Base-by-base conservation (phyloP, 1,284 basidiomycete genomes). In the Sporisorium sorghi region DNA sequence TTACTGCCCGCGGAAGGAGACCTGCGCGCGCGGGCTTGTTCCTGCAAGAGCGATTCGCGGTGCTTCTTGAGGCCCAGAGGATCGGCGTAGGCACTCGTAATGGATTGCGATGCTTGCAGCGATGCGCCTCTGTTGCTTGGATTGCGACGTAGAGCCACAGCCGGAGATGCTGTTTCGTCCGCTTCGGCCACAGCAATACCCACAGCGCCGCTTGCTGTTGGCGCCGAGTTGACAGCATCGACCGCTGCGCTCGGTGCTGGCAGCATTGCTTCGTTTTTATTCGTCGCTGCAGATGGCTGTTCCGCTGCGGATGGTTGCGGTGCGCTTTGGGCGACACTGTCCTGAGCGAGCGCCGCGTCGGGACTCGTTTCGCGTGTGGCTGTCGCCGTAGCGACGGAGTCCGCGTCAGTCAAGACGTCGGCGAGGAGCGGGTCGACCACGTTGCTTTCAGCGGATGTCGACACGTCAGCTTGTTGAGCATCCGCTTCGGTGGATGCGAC, bases 1-100 rank as follows among this genome's bases (percentile, higher is more conserved):
- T 33, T 42, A 39, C 73, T 75, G 55, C 58, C 53, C 9, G 35
- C 64, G 4, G 73, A 75, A 28, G 67, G 57, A 28, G 73, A 75
- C 28, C 68, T 47, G 15, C 64, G 63, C 23, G 23, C 47, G 11
- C 72, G 67, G 14, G 58, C 52, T 2, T 52, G 56, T 26, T 69
- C 67, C 23, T 66, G 66, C 44, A 59, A 51, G 21, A 60, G 57
- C 39, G 37, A 33, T 30, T 61, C 65, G 23, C 62, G 61, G 17
- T 65, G 59, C 63, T 70, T 74, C 30, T 70, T 74, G 14, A 70
- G 58, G 40, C 66, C 71, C 52, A 63, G 14, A 2, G 71, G 62
- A 44, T 65, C 59, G n/a, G 58, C 55, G 23, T 70, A 74, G 0
- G 62, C 59, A 23, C 51, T 69, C 1, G 66, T 60, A 57, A 74